phyloP scores from a whole-genome alignment of 441 rosid species.

The Corymbia calophylla region DNA sequence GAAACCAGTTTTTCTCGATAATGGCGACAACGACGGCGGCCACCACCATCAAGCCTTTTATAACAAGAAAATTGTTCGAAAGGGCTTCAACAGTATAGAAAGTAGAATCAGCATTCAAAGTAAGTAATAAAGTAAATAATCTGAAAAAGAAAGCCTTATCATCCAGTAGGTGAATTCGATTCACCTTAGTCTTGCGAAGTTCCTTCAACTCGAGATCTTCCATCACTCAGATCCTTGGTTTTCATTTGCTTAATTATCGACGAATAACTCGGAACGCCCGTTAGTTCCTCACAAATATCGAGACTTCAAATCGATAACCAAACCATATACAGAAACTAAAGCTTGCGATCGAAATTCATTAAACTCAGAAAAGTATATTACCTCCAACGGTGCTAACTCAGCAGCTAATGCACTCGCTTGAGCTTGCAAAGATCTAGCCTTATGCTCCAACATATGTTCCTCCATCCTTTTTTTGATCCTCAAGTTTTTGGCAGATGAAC shows the following conservation, averaged over 20 bases:
- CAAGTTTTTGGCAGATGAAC: background rate
- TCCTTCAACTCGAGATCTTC: background rate
- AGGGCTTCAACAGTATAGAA: background rate
- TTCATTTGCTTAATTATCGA: background rate
- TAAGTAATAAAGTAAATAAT: background rate
- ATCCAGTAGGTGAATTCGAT: background rate
- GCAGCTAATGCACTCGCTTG: background rate
- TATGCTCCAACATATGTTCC: background rate
- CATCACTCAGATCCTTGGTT: background rate
- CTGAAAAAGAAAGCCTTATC: background rate
- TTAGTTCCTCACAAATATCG: background rate
- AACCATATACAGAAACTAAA: background rate
- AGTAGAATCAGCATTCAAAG: background rate
- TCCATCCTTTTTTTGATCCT: background rate
- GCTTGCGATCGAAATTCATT: background rate
- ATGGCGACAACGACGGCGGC: background rate
- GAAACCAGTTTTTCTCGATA: background rate
- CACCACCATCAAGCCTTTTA: background rate
- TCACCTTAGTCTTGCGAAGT: background rate
- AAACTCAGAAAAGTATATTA: background rate
- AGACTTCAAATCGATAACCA: background rate
- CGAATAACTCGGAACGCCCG: background rate
- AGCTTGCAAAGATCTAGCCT: background rate
- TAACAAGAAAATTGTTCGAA: background rate
- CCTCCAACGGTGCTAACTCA: background rate